These are phyloP conservation scores for Lactifluus hygrophoroides DNA, from an alignment of 768 basidiomycete genomes.

Conservation along the genomic window DNA sequence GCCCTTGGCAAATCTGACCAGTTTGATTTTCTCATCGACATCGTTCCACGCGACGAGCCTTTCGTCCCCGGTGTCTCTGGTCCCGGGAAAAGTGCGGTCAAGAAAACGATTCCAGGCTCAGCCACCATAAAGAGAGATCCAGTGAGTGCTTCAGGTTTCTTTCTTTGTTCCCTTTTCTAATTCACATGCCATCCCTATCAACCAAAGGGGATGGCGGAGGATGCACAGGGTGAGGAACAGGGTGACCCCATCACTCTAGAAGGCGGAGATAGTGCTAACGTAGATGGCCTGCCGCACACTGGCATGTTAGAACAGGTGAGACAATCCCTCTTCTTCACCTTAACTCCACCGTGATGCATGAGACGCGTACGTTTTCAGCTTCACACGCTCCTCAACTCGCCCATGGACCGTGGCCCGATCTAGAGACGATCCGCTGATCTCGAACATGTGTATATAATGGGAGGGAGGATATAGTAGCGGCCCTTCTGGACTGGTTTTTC, in stretches of 20 bases:
- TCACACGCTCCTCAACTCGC: conserved; percentile 13
- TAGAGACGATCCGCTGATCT: neutral
- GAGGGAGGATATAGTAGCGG: neutral
- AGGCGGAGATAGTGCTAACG: conserved; percentile 15
- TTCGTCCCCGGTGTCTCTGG: conserved; percentile 20
- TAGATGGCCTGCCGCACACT: conserved; percentile 11
- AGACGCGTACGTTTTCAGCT: neutral
- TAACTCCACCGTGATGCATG: neutral
- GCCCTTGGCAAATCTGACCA: conserved; percentile 90
- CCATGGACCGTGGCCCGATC: conserved; percentile 11
- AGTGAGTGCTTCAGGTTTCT: neutral
- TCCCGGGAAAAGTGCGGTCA: conserved; percentile 6
- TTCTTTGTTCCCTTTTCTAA: neutral
- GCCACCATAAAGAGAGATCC: conserved; percentile 3
- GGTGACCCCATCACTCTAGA: conserved; percentile 13
- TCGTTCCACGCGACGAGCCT: conserved; percentile 78
- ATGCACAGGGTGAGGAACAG: conserved; percentile 14
- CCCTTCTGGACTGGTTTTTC: neutral
- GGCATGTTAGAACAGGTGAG: conserved; percentile 17
- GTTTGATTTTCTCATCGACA: conserved; percentile 96
- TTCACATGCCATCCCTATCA: neutral
- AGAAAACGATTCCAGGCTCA: conserved; percentile 12
- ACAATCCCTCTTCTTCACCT: neutral
- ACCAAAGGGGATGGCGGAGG: conserved; percentile 2
- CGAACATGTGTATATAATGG: neutral